Evolutionary conservation across 169 alveolate species (phyloP), one percentile per base, ranked within the genome.

Genomic region (Plasmodium gaboni): DNA sequence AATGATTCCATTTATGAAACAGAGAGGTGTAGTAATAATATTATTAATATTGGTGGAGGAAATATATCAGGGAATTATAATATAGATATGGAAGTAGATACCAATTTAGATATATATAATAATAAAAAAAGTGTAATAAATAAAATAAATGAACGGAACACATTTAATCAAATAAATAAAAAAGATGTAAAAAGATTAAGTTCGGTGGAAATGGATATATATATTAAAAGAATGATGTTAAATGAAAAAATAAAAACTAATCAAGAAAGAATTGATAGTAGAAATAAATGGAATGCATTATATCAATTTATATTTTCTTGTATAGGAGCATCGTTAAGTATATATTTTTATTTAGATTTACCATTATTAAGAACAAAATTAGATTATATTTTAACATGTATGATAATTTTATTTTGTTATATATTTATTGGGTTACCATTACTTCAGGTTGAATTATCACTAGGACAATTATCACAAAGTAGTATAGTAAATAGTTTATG

Each of bases 381-480:
- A 4, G 74, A 86, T 60, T 67, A 32, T 55, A 59, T 46, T 2
- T 9, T 86, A 9, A 59, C 72, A 1, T 7, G 28, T 28, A 1
- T 61, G 7, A 59, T 71, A 9, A 26, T 86, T 22, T 32, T 86
- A 1, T 70, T 70, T 51, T 86, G 51, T 22, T 86, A 86, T 73
- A 19, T 69, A 26, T 69, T 69, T 60, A 86, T 86, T 64, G 92
- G 92, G 5, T 70, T 57, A 28, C 92, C 92, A 2, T 12, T 86
- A 57, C 44, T 86, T 15, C 86, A 86, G 60, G 10, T 86, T 19
- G 92, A 86, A 70, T 86, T 42, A 59, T 72, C 92, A 44, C 28
- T 86, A 5, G 92, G 92, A 13, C 92, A 86, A 70, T 13, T 86
- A 86, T 70, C 92, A 15, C 92, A 86, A 71, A 22, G 87, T 13